Evolutionary conservation across 352 stramenopile genomes (phyloP).

Genomic region (Phytophthora fragariaefolia): DNA sequence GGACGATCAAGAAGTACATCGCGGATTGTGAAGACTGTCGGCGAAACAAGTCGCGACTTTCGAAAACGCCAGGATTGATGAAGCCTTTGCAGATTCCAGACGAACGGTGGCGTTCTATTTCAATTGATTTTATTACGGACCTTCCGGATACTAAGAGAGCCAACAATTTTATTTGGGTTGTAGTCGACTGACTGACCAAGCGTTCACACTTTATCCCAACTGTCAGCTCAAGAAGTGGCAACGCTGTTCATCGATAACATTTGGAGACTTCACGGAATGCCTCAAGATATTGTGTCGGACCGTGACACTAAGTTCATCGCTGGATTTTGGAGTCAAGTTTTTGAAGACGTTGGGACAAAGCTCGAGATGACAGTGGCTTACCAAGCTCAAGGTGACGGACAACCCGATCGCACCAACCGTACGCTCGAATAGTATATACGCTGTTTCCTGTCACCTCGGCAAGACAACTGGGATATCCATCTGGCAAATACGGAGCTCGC

Average conservation of each 20-base stretch:
- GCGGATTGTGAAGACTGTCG: conserved; percentile 9
- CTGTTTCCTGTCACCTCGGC: conserved; percentile 2
- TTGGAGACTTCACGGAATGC: conserved; percentile 11
- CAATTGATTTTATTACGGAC: conserved; percentile 11
- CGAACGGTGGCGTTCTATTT: conserved; percentile 14
- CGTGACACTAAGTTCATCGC: conserved; percentile 23
- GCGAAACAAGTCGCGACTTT: conserved; percentile 6
- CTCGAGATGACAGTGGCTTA: conserved; percentile 20
- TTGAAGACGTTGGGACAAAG: conserved; percentile 1
- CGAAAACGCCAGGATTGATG: conserved; percentile 14
- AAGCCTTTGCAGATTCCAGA: conserved; percentile 6
- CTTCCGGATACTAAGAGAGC: neutral
- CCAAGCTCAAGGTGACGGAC: conserved; percentile 19
- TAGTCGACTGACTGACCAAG: conserved; percentile 12
- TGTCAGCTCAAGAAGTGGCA: conserved; percentile 2
- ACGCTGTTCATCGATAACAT: conserved; percentile 16
- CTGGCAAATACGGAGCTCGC: conserved; percentile 4
- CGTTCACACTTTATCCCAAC: conserved; percentile 9
- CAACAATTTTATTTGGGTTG: neutral
- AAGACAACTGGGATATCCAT: conserved; percentile 24
- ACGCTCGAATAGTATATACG: conserved; percentile 18
- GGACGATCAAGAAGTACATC: conserved; percentile 13
- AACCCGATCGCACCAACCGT: conserved; percentile 20
- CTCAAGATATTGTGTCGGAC: conserved; percentile 16
- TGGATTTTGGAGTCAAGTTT: conserved; percentile 12